Conservation (phyloP, 768 basidiomycete genomes). For the Asterophora parasitica region DNA sequence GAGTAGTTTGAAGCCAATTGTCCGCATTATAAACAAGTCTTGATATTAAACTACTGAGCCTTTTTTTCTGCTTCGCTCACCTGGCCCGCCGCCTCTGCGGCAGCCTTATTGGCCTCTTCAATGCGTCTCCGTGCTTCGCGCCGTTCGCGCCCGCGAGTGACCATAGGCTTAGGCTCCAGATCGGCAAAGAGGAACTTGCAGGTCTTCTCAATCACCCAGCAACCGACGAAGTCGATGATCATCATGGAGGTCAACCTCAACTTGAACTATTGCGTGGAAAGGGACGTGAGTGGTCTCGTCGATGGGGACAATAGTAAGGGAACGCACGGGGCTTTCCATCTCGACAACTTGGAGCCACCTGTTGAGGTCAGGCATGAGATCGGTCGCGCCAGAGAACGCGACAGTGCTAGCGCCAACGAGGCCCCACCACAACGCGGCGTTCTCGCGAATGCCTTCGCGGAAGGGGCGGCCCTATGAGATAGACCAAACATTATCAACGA, state of each 20-base stretch:
- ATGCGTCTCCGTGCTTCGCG: slow-evolving; percentile 51
- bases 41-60: slow-evolving; percentile 10
- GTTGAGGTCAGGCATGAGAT: slow-evolving; percentile 93
- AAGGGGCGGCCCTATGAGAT: slow-evolving; percentile 82
- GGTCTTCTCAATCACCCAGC: slow-evolving; percentile 74
- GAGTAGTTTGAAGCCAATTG: no score
- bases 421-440: slow-evolving; percentile 89
- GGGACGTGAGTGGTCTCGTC: neutral
- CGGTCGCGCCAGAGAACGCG: slow-evolving; percentile 90
- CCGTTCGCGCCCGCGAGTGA: slow-evolving; percentile 84
- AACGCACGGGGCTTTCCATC: slow-evolving; percentile 71
- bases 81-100: slow-evolving; percentile 4
- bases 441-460: slow-evolving; percentile 96
- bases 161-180: slow-evolving; percentile 77
- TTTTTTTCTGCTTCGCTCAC: slow-evolving; percentile 18
- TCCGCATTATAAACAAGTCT: no score
- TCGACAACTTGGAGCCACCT: slow-evolving; percentile 96
- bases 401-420: slow-evolving; percentile 85
- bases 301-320: slow-evolving; percentile 13
- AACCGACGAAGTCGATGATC: slow-evolving; percentile 85
- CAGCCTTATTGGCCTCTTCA: slow-evolving; percentile 23
- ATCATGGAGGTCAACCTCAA: slow-evolving; percentile 72
- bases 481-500: neutral
- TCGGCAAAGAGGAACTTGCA: slow-evolving; percentile 90
- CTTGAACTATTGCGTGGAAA: slow-evolving; percentile 61